phyloP scores from a whole-genome alignment of 345 rosid genomes.

The Pistacia integerrima region DNA sequence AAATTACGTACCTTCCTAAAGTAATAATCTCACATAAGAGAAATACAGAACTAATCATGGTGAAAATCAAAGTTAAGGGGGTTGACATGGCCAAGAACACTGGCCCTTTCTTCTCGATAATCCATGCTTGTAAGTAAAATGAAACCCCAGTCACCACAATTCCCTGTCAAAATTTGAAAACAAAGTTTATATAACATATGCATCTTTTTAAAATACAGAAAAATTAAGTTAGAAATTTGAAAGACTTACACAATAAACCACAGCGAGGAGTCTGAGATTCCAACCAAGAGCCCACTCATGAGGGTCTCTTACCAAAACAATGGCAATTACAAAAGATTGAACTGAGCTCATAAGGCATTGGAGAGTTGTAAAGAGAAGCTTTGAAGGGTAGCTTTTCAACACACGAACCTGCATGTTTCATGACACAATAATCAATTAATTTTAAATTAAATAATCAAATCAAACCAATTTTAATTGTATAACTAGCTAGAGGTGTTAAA shows the following conservation, averaged over 20 bases:
- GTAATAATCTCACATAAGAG: constrained; percentile 61
- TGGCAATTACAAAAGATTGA: constrained; percentile 73
- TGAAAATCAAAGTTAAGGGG: constrained; percentile 69
- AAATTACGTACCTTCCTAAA: constrained; percentile 65
- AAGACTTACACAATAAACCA: constrained; percentile 71
- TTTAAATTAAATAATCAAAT: not conserved
- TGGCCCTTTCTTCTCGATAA: constrained; percentile 89
- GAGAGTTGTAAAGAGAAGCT: constrained; percentile 78
- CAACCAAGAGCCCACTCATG: constrained; percentile 78
- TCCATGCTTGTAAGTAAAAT: constrained; percentile 87
- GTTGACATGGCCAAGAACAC: constrained; percentile 90
- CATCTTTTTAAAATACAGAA: too few species aligned
- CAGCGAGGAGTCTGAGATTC: constrained; percentile 74
- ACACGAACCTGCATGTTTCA: constrained; percentile 50
- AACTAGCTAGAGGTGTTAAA: too few species aligned
- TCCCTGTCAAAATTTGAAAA: constrained; percentile 49
- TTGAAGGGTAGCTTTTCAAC: constrained; percentile 71
- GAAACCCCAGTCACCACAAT: constrained; percentile 84
- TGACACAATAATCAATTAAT: not conserved
- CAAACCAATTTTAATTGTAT: too few species aligned
- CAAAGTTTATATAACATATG: not conserved
- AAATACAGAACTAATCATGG: constrained; percentile 61
- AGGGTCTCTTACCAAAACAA: constrained; percentile 74
- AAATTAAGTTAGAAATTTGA: not conserved
- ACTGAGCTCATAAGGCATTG: constrained; percentile 75